Conservation (phyloP, 1,284 basidiomycete genomes). For the Amylostereum areolatum region DNA sequence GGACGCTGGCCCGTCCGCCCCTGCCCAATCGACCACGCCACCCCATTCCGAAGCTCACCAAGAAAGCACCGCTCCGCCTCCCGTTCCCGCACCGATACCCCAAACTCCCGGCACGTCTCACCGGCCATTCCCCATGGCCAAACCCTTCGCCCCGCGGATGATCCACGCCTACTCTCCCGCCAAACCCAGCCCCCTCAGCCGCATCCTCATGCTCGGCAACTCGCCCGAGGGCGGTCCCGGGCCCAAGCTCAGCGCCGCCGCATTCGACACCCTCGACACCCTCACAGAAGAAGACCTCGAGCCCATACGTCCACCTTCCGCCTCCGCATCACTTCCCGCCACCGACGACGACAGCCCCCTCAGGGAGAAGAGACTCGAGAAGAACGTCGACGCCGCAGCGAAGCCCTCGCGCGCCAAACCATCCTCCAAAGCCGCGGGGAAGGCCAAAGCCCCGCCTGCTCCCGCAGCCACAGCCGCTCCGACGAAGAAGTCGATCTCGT, state of each 20-base stretch:
- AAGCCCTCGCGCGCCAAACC: not conserved
- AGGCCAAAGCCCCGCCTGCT: slow-evolving; percentile 5
- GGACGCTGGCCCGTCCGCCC: slow-evolving; percentile 2
- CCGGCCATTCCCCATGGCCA: slow-evolving; percentile 60
- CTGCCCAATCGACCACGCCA: slow-evolving; percentile 3
- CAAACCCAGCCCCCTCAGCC: slow-evolving; percentile 69
- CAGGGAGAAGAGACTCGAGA: slow-evolving; percentile 35
- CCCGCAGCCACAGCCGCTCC: slow-evolving; percentile 5
- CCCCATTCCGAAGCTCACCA: not conserved
- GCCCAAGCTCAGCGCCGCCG: slow-evolving; percentile 19
- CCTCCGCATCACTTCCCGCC: not conserved
- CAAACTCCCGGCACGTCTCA: slow-evolving; percentile 17
- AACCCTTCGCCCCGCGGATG: slow-evolving; percentile 61
- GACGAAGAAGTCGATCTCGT: slow-evolving; percentile 12
- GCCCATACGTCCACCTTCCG: not conserved
- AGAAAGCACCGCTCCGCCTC: not conserved
- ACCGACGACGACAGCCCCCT: slow-evolving; percentile 28
- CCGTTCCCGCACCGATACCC: slow-evolving; percentile 14
- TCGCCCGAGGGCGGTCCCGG: slow-evolving; percentile 40
- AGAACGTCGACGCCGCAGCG: slow-evolving; percentile 14
- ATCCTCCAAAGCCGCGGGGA: slow-evolving; percentile 2
- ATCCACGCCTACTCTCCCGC: slow-evolving; percentile 73
- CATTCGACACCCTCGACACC: slow-evolving; percentile 4
- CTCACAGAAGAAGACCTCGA: not conserved
- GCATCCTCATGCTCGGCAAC: slow-evolving; percentile 63